These are phyloP conservation scores for Teunomyces cretensis DNA, from an alignment of 805 yeast species.

Conservation along the genomic window DNA sequence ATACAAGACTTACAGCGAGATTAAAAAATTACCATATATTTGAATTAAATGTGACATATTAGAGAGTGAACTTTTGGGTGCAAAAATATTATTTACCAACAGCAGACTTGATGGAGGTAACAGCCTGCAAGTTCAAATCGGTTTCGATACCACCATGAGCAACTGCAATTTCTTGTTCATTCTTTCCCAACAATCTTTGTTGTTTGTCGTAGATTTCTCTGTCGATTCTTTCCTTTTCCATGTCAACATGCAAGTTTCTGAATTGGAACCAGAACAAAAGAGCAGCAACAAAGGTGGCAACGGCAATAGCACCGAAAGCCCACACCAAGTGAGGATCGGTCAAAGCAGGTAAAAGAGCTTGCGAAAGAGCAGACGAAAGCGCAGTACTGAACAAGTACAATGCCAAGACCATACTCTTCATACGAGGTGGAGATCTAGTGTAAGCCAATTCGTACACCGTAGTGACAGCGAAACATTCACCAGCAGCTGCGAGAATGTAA, in stretches of 20 bases:
- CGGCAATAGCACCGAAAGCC: conserved; percentile 41
- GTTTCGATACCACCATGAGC: conserved; percentile 20
- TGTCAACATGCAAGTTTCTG: conserved; percentile 39
- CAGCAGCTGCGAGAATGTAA: conserved; percentile 47
- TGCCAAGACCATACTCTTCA: conserved; percentile 53
- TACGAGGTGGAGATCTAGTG: conserved; percentile 48
- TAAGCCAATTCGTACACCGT: conserved; percentile 57
- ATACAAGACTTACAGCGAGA: too few species aligned
- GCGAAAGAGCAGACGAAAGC: conserved; percentile 47
- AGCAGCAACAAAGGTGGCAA: conserved; percentile 35
- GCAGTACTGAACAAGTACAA: conserved; percentile 44
- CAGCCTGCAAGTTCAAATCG: conserved; percentile 21
- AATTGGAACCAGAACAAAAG: conserved; percentile 31
- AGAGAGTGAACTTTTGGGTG: background rate
- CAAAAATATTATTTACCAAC: conserved; percentile 20
- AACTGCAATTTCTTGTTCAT: background rate
- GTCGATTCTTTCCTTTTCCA: conserved; percentile 34
- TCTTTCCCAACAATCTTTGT: conserved; percentile 1
- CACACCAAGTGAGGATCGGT: conserved; percentile 42
- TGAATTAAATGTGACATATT: too few species aligned
- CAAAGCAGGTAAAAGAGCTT: conserved; percentile 40
- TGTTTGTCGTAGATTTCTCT: conserved; percentile 17
- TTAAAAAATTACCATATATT: too few species aligned
- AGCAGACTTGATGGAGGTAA: conserved; percentile 29
- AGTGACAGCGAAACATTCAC: conserved; percentile 52